Conservation (phyloP, 2,329 filamentous ascomycete species). For the Hypoxylon sp. region DNA sequence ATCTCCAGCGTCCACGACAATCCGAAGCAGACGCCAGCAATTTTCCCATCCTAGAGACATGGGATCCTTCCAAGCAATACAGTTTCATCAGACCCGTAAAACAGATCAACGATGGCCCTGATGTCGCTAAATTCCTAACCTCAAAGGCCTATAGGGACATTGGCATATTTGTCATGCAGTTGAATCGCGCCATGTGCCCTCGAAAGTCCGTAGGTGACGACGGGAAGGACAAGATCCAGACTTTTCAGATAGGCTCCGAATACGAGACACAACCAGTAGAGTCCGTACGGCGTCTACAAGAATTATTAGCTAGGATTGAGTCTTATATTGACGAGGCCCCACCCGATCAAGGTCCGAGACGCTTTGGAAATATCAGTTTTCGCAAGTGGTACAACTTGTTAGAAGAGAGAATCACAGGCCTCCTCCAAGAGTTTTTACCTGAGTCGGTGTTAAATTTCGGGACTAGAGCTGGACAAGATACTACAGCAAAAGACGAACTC, state of each 20-base stretch:
- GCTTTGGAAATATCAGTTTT: conserved; percentile 94
- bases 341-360: conserved; percentile 82
- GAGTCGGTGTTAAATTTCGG: conserved; percentile 43
- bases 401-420: conserved; percentile 62
- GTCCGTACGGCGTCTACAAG: conserved; percentile 70
- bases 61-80: conserved; percentile 60
- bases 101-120: conserved; percentile 82
- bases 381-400: conserved; percentile 81
- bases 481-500: conserved; percentile 71
- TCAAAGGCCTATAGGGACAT: conserved; percentile 89
- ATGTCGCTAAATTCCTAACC: conserved; percentile 81
- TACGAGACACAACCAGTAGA: conserved; percentile 55
- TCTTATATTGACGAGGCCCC: conserved; percentile 79
- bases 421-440: conserved; percentile 67
- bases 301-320: conserved; percentile 71
- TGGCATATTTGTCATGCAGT: conserved; percentile 84
- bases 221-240: conserved; percentile 54
- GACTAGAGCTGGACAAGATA: conserved; percentile 42
- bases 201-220: conserved; percentile 55
- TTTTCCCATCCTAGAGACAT: conserved; percentile 53
- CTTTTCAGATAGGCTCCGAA: conserved; percentile 55
- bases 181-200: conserved; percentile 88
- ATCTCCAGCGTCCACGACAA: conserved; percentile 8
- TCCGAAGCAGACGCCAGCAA: conserved; percentile 11
- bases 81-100: conserved; percentile 76